These are phyloP conservation scores for Glycine latifolia DNA, from an alignment of 306 rosid genomes.

Conservation along the genomic window DNA sequence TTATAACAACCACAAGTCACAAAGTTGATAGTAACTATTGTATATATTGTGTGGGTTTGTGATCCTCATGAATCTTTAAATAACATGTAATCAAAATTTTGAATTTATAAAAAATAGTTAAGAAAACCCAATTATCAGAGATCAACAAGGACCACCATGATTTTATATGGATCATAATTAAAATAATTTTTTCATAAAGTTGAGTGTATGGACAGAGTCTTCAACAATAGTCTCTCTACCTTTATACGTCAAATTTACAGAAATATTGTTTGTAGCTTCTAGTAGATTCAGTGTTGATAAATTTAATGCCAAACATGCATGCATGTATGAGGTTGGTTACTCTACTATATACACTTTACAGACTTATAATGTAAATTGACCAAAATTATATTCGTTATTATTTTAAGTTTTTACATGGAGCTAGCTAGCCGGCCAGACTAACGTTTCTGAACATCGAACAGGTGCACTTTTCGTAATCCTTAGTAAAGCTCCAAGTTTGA, in stretches of 20 bases:
- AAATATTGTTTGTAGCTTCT: neutral
- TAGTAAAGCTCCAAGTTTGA: constrained; percentile 83
- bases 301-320: neutral
- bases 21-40: too few relatives aligned
- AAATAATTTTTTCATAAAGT: too few relatives aligned
- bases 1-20: too few relatives aligned
- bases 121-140: too few relatives aligned
- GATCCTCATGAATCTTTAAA: too few relatives aligned
- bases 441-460: constrained; percentile 54
- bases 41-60: too few relatives aligned
- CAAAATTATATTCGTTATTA: neutral
- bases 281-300: neutral
- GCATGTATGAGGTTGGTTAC: neutral
- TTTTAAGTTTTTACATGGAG: neutral
- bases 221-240: neutral
- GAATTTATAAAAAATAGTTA: too few relatives aligned
- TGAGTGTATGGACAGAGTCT: neutral
- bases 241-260: neutral
- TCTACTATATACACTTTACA: neutral
- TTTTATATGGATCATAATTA: too few relatives aligned
- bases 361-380: neutral
- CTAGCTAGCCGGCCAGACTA: constrained; percentile 42
- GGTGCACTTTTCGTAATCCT: constrained; percentile 89
- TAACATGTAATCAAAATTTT: too few relatives aligned
- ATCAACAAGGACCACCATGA: too few relatives aligned